Percentiles rank a stretch among this genome's conserved stretches.
Conservation (phyloP, 2,329 filamentous ascomycete genomes). For the Fusarium pseudonygamai region DNA sequence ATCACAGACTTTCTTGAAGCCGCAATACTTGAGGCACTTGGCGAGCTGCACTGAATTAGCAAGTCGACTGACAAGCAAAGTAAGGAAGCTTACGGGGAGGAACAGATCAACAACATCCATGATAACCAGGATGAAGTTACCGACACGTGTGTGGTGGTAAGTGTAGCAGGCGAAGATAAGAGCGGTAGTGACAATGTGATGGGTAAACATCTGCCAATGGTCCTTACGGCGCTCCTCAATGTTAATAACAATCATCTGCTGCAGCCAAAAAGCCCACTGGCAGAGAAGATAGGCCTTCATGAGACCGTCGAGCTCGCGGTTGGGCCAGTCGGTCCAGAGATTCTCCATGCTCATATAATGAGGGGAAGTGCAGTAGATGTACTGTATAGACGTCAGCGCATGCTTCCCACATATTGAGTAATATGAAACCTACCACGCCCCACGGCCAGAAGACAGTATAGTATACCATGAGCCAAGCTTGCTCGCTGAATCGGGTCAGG, state of each 20-base stretch:
- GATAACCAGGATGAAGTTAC: slow-evolving; percentile 86
- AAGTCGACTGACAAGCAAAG: slow-evolving; percentile 72
- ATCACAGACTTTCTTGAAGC: slow-evolving; percentile 80
- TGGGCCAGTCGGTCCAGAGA: slow-evolving; percentile 88
- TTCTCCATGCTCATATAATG: slow-evolving; percentile 81
- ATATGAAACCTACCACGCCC: slow-evolving; percentile 73
- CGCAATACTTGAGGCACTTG: slow-evolving; percentile 93
- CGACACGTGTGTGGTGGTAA: slow-evolving; percentile 87
- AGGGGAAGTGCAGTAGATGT: slow-evolving; percentile 79
- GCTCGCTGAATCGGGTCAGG: slow-evolving; percentile 87
- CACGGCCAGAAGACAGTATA: slow-evolving; percentile 83
- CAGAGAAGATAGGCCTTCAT: slow-evolving; percentile 91
- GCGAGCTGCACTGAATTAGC: slow-evolving; percentile 76
- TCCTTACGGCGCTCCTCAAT: slow-evolving; percentile 96
- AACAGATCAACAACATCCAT: slow-evolving; percentile 96
- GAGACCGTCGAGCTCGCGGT: slow-evolving; percentile 75
- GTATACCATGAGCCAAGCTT: slow-evolving; percentile 90
- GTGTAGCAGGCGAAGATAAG: slow-evolving; percentile 85
- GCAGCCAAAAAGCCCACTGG: slow-evolving; percentile 92
- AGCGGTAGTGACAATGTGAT: slow-evolving; percentile 88
- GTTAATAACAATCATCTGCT: slow-evolving; percentile 93
- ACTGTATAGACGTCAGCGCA: slow-evolving; percentile 60
- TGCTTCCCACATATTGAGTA: neutral
- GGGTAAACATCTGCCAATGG: slow-evolving; percentile 93
- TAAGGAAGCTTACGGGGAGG: slow-evolving; percentile 81